phyloP scores from a whole-genome alignment of 805 yeast species.

The Pichia nakasei region DNA sequence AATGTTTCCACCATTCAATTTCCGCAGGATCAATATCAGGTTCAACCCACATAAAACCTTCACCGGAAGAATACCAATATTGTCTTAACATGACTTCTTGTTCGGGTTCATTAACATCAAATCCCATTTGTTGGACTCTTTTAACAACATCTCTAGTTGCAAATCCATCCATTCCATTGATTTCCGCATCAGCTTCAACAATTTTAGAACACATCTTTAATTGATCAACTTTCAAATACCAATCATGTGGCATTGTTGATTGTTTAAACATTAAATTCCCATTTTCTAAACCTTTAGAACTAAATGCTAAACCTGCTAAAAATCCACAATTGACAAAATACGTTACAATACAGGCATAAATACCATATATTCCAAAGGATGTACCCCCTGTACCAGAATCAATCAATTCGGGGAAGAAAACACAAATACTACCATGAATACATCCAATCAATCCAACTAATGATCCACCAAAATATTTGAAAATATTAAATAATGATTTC shows the following conservation, averaged over 20 bases:
- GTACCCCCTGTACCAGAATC: conserved; percentile 27
- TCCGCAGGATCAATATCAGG: conserved; percentile 90
- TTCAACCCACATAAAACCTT: conserved; percentile 81
- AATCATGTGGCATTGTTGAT: conserved; percentile 54
- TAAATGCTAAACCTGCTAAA: conserved; percentile 34
- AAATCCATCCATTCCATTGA: conserved; percentile 37
- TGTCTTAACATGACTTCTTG: conserved; percentile 66
- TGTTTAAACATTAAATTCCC: conserved; percentile 54
- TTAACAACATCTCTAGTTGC: conserved; percentile 26
- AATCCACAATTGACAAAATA: conserved; percentile 41
- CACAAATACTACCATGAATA: conserved; percentile 38
- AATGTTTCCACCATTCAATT: conserved; percentile 28
- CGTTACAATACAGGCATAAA: conserved; percentile 40
- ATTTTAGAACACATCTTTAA: conserved; percentile 56
- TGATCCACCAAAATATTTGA: conserved; percentile 35
- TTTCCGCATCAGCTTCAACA: conserved; percentile 53
- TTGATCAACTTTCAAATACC: conserved; percentile 62
- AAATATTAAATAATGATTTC: conserved; percentile 21
- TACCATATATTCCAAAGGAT: conserved; percentile 28
- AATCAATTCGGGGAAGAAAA: conserved; percentile 27
- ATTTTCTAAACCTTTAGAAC: conserved; percentile 39
- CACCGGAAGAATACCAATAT: conserved; percentile 83
- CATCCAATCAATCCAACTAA: conserved; percentile 32
- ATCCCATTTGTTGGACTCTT: conserved; percentile 29
- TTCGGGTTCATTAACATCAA: conserved; percentile 42